Evolutionary conservation across 202 grass and related monocot genomes (phyloP).

Genomic region (Bolboschoenoplectus hybrid): DNA sequence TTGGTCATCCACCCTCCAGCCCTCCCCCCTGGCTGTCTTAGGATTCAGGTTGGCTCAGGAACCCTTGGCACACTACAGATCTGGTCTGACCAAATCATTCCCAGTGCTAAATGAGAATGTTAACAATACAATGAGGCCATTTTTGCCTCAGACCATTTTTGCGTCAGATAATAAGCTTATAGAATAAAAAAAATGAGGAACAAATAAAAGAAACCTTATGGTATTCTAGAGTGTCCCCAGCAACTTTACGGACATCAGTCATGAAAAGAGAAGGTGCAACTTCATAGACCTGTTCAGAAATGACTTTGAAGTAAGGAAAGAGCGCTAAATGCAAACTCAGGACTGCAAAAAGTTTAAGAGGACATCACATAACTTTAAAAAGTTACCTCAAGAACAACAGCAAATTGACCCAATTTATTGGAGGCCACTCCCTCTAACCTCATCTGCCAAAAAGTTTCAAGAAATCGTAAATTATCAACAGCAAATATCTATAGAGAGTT

Average conservation of each 20-base stretch:
- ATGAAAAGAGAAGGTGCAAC: constrained; percentile 94
- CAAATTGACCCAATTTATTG: constrained; percentile 67
- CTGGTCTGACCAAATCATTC: neutral
- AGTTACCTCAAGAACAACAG: constrained; percentile 88
- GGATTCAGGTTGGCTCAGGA: neutral
- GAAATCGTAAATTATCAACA: constrained; percentile 30
- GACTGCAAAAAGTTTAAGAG: constrained; percentile 1
- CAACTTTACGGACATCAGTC: constrained; percentile 96
- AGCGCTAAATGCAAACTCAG: neutral
- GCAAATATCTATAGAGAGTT: constrained; percentile 13
- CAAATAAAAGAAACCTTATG: constrained; percentile 63
- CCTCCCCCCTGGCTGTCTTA: neutral
- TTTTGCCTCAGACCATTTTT: neutral
- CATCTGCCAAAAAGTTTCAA: constrained; percentile 51
- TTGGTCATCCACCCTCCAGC: neutral
- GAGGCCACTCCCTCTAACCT: constrained; percentile 69
- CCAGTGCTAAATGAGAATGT: neutral
- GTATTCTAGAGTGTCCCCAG: constrained; percentile 92
- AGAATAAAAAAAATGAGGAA: constrained; percentile 30
- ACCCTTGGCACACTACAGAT: neutral
- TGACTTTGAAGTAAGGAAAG: constrained; percentile 41
- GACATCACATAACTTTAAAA: constrained; percentile 6
- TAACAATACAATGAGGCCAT: neutral
- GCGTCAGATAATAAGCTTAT: neutral
- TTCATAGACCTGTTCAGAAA: constrained; percentile 78